A percentile compares a stretch with the other conserved stretches of the same genome.
phyloP scores from a whole-genome alignment of 192 early-diverging fungal genomes.

The Coemansia sp. region DNA sequence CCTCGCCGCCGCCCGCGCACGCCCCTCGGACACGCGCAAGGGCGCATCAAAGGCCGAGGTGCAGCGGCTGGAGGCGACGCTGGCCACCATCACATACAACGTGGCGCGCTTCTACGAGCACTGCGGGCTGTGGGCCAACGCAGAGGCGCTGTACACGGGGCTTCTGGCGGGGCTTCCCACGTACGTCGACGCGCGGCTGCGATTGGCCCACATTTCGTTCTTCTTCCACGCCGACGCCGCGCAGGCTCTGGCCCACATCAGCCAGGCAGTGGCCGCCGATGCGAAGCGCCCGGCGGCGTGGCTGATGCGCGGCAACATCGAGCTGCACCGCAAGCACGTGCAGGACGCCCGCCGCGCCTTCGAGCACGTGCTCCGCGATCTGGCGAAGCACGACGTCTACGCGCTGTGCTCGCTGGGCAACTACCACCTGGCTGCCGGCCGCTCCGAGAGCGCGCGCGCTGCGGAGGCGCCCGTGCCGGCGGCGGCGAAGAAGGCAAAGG shows the following conservation, averaged over 20 bases:
- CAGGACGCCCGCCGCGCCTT: conserved; percentile 70
- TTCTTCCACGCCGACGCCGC: conserved; percentile 49
- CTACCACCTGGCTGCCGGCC: conserved; percentile 68
- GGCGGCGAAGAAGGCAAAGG: conserved; percentile 16
- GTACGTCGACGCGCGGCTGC: conserved; percentile 78
- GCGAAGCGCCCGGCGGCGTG: conserved; percentile 62
- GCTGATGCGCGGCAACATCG: conserved; percentile 73
- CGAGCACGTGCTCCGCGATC: conserved; percentile 75
- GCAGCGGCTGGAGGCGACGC: conserved; percentile 32
- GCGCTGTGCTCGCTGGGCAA: conserved; percentile 82
- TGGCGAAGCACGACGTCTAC: conserved; percentile 77
- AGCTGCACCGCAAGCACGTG: conserved; percentile 60
- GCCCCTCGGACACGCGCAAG: conserved; percentile 1
- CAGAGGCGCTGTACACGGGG: conserved; percentile 64
- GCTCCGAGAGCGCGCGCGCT: conserved; percentile 25
- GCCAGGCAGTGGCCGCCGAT: conserved; percentile 63
- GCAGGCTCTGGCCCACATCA: conserved; percentile 63
- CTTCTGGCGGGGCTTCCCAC: conserved; percentile 65
- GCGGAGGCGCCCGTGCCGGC: background rate
- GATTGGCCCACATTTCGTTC: conserved; percentile 71
- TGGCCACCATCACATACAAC: conserved; percentile 73
- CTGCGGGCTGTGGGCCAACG: conserved; percentile 56
- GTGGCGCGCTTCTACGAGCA: conserved; percentile 69
- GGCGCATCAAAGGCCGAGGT: conserved; percentile 11
- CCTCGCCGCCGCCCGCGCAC: conserved; percentile 11